These are phyloP conservation scores for Coniochaeta ligniaria DNA, from an alignment of 2,329 filamentous ascomycete genomes.

Conservation along the genomic window DNA sequence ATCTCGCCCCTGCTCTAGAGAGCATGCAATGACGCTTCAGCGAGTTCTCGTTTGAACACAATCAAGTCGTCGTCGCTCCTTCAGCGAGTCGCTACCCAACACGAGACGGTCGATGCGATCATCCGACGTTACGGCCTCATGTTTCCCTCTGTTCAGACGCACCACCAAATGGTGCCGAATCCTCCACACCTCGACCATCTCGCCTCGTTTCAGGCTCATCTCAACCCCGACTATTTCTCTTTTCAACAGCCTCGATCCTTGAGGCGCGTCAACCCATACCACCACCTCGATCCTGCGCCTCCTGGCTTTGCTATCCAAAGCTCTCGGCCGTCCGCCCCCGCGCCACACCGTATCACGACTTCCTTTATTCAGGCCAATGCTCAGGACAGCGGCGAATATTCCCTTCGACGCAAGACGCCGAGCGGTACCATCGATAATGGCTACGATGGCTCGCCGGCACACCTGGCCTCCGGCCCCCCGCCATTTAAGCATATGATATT, in stretches of 20 bases:
- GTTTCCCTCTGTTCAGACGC: conserved; percentile 45
- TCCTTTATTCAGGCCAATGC: conserved; percentile 14
- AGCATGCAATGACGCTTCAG: background rate
- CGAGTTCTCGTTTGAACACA: background rate
- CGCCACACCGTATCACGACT: conserved; percentile 20
- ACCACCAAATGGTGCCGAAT: conserved; percentile 39
- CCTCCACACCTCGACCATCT: conserved; percentile 30
- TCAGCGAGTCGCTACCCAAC: background rate
- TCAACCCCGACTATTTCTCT: conserved; percentile 18
- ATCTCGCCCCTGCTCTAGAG: background rate
- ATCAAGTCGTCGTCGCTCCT: background rate
- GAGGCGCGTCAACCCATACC: conserved; percentile 10
- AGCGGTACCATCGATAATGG: conserved; percentile 88
- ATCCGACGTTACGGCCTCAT: conserved; percentile 18
- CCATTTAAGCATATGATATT: conserved; percentile 79
- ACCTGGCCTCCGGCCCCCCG: conserved; percentile 65
- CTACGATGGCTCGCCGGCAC: conserved; percentile 77
- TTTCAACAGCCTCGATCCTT: conserved; percentile 12
- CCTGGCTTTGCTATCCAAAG: conserved; percentile 28
- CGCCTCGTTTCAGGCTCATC: conserved; percentile 19
- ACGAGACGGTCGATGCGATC: background rate
- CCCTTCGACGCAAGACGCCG: conserved; percentile 84
- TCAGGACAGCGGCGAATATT: conserved; percentile 54
- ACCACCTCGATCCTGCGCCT: conserved; percentile 15
- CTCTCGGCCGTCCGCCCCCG: conserved; percentile 21